Evolutionary conservation across 345 rosid genomes (phyloP).

Genomic region (Linum lewisii): DNA sequence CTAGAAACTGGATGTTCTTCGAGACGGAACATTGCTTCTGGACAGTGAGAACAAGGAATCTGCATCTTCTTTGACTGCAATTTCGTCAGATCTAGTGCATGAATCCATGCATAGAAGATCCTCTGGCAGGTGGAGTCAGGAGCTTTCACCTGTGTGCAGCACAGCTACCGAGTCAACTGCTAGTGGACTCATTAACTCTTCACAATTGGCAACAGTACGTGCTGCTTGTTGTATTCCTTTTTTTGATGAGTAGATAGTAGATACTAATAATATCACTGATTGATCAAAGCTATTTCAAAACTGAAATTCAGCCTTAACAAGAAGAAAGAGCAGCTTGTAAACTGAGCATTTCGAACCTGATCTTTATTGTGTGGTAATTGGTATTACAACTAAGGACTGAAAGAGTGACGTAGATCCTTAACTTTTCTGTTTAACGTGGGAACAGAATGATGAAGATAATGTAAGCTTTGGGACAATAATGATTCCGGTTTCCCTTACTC

Average conservation of each 20-base stretch:
- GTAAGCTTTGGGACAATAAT: too few species aligned
- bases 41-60: constrained; percentile 54
- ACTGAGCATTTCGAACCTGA: background rate
- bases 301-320: background rate
- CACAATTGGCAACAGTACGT: constrained; percentile 38
- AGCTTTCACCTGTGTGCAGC: constrained; percentile 58
- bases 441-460: too few species aligned
- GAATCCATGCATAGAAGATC: constrained; percentile 58
- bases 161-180: constrained; percentile 56
- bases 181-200: constrained; percentile 41
- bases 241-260: too few species aligned
- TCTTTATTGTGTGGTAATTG: too few species aligned
- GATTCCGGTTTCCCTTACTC: too few species aligned
- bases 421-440: too few species aligned
- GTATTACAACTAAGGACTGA: too few species aligned
- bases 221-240: constrained; percentile 9
- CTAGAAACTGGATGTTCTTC: constrained; percentile 47
- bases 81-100: constrained; percentile 39
- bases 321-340: background rate
- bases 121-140: constrained; percentile 73
- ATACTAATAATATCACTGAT: background rate
- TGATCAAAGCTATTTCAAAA: background rate
- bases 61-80: constrained; percentile 35
- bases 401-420: too few species aligned
- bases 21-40: constrained; percentile 42